Percentiles rank a stretch among this genome's conserved stretches.
These are phyloP conservation scores for Isatis lusitanica DNA, from an alignment of 441 rosid species.

Conservation along the genomic window DNA sequence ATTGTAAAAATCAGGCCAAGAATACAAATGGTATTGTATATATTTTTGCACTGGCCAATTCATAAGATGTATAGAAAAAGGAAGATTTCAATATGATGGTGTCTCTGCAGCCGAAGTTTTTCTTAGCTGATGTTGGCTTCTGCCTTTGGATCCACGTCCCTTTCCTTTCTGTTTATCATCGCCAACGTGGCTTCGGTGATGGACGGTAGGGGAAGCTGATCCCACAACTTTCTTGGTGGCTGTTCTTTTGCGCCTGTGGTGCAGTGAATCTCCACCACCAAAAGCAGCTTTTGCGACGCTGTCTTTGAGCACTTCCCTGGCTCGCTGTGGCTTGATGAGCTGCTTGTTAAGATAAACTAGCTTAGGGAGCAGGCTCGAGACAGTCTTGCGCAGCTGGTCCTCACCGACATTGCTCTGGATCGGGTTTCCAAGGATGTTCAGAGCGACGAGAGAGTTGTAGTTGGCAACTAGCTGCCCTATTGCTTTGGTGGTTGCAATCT, in stretches of 20 bases:
- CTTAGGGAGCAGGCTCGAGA: slow-evolving; percentile 76
- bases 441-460: slow-evolving; percentile 79
- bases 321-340: slow-evolving; percentile 70
- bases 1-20: too few relatives aligned
- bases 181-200: slow-evolving; percentile 40
- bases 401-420: slow-evolving; percentile 75
- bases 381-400: slow-evolving; percentile 79
- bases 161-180: slow-evolving; percentile 44
- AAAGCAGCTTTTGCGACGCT: slow-evolving; percentile 81
- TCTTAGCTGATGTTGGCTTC: slow-evolving; percentile 32
- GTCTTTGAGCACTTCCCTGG: slow-evolving; percentile 67
- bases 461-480: slow-evolving; percentile 92
- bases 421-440: slow-evolving; percentile 86
- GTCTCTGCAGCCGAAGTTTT: slow-evolving; percentile 44
- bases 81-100: slow-evolving; percentile 32
- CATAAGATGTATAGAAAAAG: background rate
- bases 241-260: slow-evolving; percentile 29
- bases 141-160: slow-evolving; percentile 40
- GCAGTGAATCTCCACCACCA: slow-evolving; percentile 38
- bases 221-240: slow-evolving; percentile 15
- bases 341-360: slow-evolving; percentile 84
- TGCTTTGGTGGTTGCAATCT: slow-evolving; percentile 80
- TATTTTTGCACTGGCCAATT: background rate
- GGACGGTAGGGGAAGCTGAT: slow-evolving; percentile 33
- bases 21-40: background rate